Base-by-base conservation (phyloP, 208 protist genomes). In the Angomonas ambiguus region DNA sequence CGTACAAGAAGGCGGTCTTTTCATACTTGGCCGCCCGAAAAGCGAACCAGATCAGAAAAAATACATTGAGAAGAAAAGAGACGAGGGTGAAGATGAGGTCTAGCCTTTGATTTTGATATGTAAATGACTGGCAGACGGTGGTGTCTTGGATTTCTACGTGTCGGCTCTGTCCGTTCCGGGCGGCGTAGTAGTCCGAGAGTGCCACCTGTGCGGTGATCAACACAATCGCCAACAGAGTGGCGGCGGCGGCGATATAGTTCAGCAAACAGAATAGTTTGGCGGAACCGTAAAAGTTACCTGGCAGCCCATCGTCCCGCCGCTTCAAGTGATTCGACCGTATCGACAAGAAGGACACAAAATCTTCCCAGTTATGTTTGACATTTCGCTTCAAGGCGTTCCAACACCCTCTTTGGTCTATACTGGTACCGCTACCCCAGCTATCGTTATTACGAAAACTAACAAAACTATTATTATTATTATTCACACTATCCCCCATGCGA, bases 21-120 rank as follows among this genome's bases (percentile, higher is more conserved):
- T 92, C 82, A 45, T 78, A 81, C 48, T 80, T 79, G 20, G 82
- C 79, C 0, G 82, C 79, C 34, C 75, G 85, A 22, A 87, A 55
- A 0, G 82, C 59, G 72, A 74, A 84, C 64, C 51, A 76, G 18
- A 77, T 51, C 16, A 69, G 45, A 27, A 88, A 59, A 25, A 78
- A 53, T 13, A 67, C 62, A 60, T 88, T 88, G 22, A 88, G 27
- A 22, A 59, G 25, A 59, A 59, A 59, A 33, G 30, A 59, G 34
- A 59, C 53, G 24, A 35, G 53, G 11, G 53, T 35, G 34, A 38
- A 59, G 53, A 4, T 31, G 22, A 59, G 53, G 24, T 53, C 45
- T 3, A 53, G 10, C 3, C 20, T 4, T 53, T 53, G 10, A 20
- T 53, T 53, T 53, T 53, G 45, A 24, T 27, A 53, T 8, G 45